Evolutionary conservation across 768 basidiomycete species (phyloP).

Genomic region (Leccinum obscurum): DNA sequence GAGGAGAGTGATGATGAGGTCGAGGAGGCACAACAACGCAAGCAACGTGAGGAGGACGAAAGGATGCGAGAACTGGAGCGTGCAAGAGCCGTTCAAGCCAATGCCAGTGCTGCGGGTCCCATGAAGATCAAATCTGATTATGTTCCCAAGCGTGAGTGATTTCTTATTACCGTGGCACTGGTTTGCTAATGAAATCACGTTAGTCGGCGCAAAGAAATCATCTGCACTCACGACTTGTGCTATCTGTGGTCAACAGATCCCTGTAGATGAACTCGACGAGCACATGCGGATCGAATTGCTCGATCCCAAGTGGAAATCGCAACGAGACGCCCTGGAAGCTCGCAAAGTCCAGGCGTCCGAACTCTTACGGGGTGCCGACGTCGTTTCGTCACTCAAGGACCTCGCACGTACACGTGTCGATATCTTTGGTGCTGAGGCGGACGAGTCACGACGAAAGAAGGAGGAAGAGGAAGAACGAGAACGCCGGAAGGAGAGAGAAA

Average conservation of each 20-base stretch:
- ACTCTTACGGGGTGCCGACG: conserved; percentile 88
- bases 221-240: conserved; percentile 82
- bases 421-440: conserved; percentile 92
- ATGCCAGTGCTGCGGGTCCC: conserved; percentile 70
- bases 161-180: conserved; percentile 1
- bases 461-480: conserved; percentile 87
- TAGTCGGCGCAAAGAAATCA: conserved; percentile 65
- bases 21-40: conserved; percentile 58
- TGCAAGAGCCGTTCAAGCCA: conserved; percentile 79
- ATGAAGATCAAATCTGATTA: conserved; percentile 98
- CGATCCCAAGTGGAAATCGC: conserved; percentile 98
- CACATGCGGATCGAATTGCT: conserved; percentile 98
- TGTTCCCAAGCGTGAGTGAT: conserved; percentile 82
- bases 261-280: conserved; percentile 93
- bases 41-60: conserved; percentile 68
- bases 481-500: conserved; percentile 85
- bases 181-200: conserved; percentile 9
- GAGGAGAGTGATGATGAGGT: conserved; percentile 90
- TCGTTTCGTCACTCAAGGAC: conserved; percentile 88
- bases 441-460: conserved; percentile 83
- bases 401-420: conserved; percentile 96
- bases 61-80: conserved; percentile 68
- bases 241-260: conserved; percentile 94
- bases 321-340: conserved; percentile 84
- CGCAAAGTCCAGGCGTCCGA: conserved; percentile 90